Base-by-base conservation (phyloP, 805 yeast species). In the Saccharomycopsis javanensis region DNA sequence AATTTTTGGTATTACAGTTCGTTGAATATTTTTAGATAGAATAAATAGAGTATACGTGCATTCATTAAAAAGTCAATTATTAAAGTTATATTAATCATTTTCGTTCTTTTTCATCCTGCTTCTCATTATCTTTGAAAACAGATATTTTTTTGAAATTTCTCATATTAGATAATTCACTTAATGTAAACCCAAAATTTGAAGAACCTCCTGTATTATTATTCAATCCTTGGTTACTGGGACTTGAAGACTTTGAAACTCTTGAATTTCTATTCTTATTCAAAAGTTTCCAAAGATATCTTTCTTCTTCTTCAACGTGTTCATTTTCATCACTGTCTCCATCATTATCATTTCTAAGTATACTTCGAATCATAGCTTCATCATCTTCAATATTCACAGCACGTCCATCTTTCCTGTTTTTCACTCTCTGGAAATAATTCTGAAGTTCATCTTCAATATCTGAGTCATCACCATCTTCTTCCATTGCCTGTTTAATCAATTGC, bases 121-220 rank as follows among this genome's bases (percentile, higher is more conserved):
- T 38, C 27, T 53, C 56, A 15, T 60, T 60, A 48, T 60, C 62
- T 31, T 60, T 60, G 53, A 60, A 60, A 1, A 60, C 61, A 4
- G 58, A 48, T 33, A 60, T 57, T 35, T 53, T 57, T 38, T 60
- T 60, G 20, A 51, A 25, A 30, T 57, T 60, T 28, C 54, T 55
- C 55, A 60, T 35, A 11, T 35, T 37, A 2, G 60, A 57, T 18
- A 60, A 42, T 33, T 60, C 62, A 34, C 57, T 55, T n/a, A 60
- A 38, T 4, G 62, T 60, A 18, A 60, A 60, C n/a, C 62, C 62
- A 46, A 60, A 60, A 48, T 60, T 60, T 5, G 51, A 25, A 30
- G 55, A 57, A 33, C 52, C 55, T 18, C 55, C 58, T 20, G 53
- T 20, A 3, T 27, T 35, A 8, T 38, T 33, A 38, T 55, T 60